phyloP scores from a whole-genome alignment of 2,329 filamentous ascomycete genomes.

The Neoascochyta sp. region DNA sequence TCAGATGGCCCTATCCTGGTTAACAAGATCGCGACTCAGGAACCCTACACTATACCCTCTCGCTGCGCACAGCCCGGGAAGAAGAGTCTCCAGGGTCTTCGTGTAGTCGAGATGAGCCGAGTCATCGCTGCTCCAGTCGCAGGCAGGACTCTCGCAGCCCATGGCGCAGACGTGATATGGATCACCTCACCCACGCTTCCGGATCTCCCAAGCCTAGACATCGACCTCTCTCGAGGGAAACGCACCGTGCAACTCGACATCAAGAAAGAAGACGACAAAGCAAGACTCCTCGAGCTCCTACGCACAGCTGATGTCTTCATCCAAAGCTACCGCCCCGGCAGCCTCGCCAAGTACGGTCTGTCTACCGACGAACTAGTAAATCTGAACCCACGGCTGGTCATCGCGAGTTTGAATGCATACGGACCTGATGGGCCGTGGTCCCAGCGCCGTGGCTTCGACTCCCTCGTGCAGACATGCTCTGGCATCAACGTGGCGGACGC shows the following conservation, averaged over 20 bases:
- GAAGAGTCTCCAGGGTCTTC: slow-evolving; percentile 37
- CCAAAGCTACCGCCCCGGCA: slow-evolving; percentile 52
- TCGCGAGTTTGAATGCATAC: slow-evolving; percentile 54
- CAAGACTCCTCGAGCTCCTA: slow-evolving; percentile 43
- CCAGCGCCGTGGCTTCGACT: slow-evolving; percentile 52
- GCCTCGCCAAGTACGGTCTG: slow-evolving; percentile 45
- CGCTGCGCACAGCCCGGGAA: not conserved
- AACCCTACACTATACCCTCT: slow-evolving; percentile 6
- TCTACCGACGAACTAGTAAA: slow-evolving; percentile 38
- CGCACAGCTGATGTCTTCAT: slow-evolving; percentile 52
- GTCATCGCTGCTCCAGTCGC: slow-evolving; percentile 47
- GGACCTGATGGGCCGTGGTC: slow-evolving; percentile 49
- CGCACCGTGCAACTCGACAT: slow-evolving; percentile 49
- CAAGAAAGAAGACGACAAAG: slow-evolving; percentile 40
- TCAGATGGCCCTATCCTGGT: slow-evolving; percentile 48
- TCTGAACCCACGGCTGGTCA: slow-evolving; percentile 46
- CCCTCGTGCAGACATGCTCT: slow-evolving; percentile 53
- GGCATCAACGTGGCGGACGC: slow-evolving; percentile 57
- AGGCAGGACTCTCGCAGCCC: slow-evolving; percentile 42
- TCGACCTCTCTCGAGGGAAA: slow-evolving; percentile 48
- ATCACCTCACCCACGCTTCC: slow-evolving; percentile 45
- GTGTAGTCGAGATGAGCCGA: slow-evolving; percentile 42
- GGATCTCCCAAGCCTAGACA: slow-evolving; percentile 40
- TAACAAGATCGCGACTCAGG: slow-evolving; percentile 28
- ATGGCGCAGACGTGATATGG: slow-evolving; percentile 48